Percentiles rank a stretch among this genome's conserved stretches.
Evolutionary conservation across 768 basidiomycete genomes (phyloP).

Genomic region (Tremella mesenterica): DNA sequence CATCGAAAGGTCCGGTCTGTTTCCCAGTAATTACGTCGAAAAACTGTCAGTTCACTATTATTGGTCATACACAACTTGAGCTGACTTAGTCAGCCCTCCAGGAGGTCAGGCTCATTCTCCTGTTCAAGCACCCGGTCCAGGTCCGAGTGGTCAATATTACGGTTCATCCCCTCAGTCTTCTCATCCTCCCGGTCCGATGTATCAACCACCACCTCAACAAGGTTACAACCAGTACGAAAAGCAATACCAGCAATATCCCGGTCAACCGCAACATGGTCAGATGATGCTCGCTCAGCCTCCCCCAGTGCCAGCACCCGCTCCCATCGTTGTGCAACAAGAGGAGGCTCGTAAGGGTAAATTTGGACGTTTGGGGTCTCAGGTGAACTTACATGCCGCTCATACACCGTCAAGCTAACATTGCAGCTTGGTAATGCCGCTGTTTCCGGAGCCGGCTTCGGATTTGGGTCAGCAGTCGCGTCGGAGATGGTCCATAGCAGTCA

Average conservation of each 20-base stretch:
- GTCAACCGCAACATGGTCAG: conserved; percentile 10
- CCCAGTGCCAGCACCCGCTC: conserved; percentile 4
- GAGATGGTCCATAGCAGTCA: conserved; percentile 21
- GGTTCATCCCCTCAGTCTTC: background rate
- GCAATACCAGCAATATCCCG: conserved; percentile 11
- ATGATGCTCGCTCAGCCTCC: background rate
- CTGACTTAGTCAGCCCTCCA: background rate
- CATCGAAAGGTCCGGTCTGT: conserved; percentile 26
- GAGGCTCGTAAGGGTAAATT: conserved; percentile 22
- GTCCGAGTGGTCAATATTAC: background rate
- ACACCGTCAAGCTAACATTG: background rate
- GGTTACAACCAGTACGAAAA: conserved; percentile 4
- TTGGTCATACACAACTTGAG: background rate
- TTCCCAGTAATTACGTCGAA: conserved; percentile 36
- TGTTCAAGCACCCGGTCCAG: background rate
- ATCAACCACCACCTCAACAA: background rate
- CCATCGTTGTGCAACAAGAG: conserved; percentile 13
- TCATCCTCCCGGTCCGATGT: background rate
- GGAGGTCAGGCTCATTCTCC: background rate
- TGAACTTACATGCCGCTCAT: conserved; percentile 3
- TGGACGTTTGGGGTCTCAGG: conserved; percentile 30
- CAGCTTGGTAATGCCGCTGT: conserved; percentile 24
- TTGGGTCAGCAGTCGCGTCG: conserved; percentile 20
- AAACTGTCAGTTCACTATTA: conserved; percentile 25
- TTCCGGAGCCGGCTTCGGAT: conserved; percentile 25